phyloP scores from a whole-genome alignment of 2,329 filamentous ascomycete species.

The Alternaria gaisen region DNA sequence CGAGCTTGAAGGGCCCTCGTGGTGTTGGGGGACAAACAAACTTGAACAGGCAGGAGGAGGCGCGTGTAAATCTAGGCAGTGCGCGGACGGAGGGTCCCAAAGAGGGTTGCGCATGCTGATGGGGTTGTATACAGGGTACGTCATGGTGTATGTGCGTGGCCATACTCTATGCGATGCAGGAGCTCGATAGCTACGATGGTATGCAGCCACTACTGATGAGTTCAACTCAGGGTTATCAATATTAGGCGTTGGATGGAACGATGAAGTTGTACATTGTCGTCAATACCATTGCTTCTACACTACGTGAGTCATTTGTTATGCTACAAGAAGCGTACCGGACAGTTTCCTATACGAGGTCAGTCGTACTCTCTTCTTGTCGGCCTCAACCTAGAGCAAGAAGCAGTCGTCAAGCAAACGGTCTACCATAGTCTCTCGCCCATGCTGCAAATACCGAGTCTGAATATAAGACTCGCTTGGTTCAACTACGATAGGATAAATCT shows the following conservation, averaged over 20 bases:
- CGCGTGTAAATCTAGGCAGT: constrained; percentile 82
- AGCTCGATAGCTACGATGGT: background rate
- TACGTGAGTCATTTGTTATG: background rate
- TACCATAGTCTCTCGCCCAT: background rate
- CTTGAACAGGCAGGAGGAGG: constrained; percentile 67
- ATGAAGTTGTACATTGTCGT: background rate
- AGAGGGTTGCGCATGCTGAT: constrained; percentile 87
- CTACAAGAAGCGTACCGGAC: background rate
- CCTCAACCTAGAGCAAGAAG: background rate
- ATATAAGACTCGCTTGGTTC: background rate
- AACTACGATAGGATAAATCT: background rate
- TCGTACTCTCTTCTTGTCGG: background rate
- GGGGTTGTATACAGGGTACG: background rate
- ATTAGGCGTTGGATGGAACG: constrained; percentile 11
- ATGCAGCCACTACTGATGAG: background rate
- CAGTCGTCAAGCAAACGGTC: background rate
- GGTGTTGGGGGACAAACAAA: constrained; percentile 68
- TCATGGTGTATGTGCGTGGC: background rate
- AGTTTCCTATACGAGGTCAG: background rate
- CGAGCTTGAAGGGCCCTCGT: constrained; percentile 87
- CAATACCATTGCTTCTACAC: background rate
- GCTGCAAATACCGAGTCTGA: background rate
- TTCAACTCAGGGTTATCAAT: background rate
- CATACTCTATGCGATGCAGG: background rate
- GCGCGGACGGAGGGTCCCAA: constrained; percentile 77